phyloP scores from a whole-genome alignment of 1,139 yeast species.

The Lodderomyces margitis region DNA sequence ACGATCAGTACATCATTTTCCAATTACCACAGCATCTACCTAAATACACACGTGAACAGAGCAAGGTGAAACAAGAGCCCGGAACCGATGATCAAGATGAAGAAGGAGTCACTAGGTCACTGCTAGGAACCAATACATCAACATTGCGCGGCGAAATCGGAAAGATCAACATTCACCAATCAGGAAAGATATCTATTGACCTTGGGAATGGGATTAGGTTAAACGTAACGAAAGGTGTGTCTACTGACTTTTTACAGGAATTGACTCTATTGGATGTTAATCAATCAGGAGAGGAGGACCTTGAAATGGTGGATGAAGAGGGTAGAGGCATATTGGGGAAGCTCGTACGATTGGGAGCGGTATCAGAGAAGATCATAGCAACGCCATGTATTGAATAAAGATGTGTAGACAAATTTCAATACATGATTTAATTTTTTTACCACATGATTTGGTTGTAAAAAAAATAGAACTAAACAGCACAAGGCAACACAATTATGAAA shows the following conservation, averaged over 20 bases:
- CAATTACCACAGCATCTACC: conserved; percentile 77
- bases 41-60: conserved; percentile 31
- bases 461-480: not conserved
- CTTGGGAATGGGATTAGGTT: conserved; percentile 65
- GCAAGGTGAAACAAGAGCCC: conserved; percentile 15
- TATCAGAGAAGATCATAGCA: conserved; percentile 55
- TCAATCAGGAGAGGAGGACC: conserved; percentile 20
- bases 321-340: conserved; percentile 38
- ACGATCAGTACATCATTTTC: conserved; percentile 47
- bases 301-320: conserved; percentile 35
- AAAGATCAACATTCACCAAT: conserved; percentile 67
- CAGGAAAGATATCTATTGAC: conserved; percentile 74
- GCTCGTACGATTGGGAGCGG: conserved; percentile 59
- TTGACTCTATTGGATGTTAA: conserved; percentile 53
- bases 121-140: conserved; percentile 14
- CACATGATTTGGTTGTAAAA: not conserved
- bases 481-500: not conserved
- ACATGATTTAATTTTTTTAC: not conserved
- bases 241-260: conserved; percentile 72
- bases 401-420: not conserved
- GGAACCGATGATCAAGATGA: conserved; percentile 11
- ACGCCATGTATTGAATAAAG: conserved; percentile 34
- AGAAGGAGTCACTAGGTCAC: conserved; percentile 6
- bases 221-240: conserved; percentile 74
- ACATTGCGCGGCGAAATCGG: conserved; percentile 61